Evolutionary conservation across 2,329 filamentous ascomycete species (phyloP), one percentile per base, ranked within the genome.

Genomic region (Curvularia spicifera): DNA sequence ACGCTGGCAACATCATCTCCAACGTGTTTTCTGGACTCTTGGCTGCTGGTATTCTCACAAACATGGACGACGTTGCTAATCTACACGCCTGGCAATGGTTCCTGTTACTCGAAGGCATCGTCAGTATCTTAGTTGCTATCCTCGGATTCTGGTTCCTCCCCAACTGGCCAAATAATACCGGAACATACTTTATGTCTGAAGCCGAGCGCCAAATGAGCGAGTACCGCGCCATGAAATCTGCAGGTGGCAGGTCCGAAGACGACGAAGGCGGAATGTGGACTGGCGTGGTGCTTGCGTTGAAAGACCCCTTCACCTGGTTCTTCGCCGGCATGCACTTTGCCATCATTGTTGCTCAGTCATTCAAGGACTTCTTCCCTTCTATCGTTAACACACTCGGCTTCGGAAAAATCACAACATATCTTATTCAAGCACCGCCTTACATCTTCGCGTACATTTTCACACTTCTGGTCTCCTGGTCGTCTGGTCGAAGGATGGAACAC

Each of bases 101-200:
- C 40, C 80, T 82, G 58, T 74, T 81, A 59, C 78, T 81, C 79
- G 85, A 87, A 66, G 85, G 85, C 1, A 80, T 86, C 2, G 80
- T 79, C 1, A 86, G 84, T 0, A 74, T 79, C 46, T 39, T 73
- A 1, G 69, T 78, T 12, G 76, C 73, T 12, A 56, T 78, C 12
- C 59, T 69, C 3, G 71, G 76, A 0, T 78, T 66, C 31, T 75
- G 76, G 24, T 66, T 78, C 13, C 69, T 81, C 2, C 80, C 54
- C 75, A 74, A 0, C 28, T 67, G 44, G 9, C 62, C 64, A 3
- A 28, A 65, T 26, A 63, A 66, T 45, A 63, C 63, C 7, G 50
- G 53, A 13, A 47, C n/a, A 9, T 56, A 61, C 9, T 57, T 67
- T 20, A 53, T 57, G 5, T 22, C 29, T 8, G 51, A 60, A 48